Evolutionary conservation across 257 asterid genomes (phyloP).

Genomic region (Solanum paucissectum): DNA sequence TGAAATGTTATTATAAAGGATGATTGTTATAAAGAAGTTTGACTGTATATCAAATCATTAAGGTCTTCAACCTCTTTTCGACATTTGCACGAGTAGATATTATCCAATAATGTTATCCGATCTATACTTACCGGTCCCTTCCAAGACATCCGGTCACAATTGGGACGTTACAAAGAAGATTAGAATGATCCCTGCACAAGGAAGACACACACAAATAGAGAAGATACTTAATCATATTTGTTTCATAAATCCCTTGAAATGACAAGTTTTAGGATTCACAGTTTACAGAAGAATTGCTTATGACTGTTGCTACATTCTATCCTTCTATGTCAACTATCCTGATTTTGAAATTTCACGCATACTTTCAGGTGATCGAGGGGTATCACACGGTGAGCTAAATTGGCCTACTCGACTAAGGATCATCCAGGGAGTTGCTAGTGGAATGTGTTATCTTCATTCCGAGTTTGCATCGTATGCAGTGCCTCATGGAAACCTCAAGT

Average conservation of each 20-base stretch:
- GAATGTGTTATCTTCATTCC: slow-evolving; percentile 70
- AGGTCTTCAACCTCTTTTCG: not conserved
- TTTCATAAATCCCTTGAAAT: no score
- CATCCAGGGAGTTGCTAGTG: slow-evolving; percentile 70
- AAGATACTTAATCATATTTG: not conserved
- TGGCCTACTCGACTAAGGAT: slow-evolving; percentile 67
- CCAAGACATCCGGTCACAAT: not conserved
- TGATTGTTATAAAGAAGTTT: not conserved
- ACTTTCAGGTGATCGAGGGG: slow-evolving; percentile 63
- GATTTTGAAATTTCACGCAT: not conserved
- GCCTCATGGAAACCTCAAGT: slow-evolving; percentile 93
- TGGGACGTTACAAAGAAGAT: not conserved
- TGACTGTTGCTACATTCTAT: not conserved
- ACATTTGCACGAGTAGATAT: not conserved
- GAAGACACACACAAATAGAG: not conserved
- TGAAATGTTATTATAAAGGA: not conserved
- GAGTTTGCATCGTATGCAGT: slow-evolving; percentile 45
- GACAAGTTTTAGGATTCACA: no score
- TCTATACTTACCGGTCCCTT: not conserved
- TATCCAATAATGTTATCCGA: not conserved
- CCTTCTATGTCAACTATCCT: not conserved
- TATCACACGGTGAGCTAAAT: slow-evolving; percentile 42
- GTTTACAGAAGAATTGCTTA: not conserved
- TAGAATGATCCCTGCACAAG: not conserved
- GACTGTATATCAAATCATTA: not conserved